Base-by-base conservation (phyloP, 2,329 filamentous ascomycete species). In the Thelonectria blattea region DNA sequence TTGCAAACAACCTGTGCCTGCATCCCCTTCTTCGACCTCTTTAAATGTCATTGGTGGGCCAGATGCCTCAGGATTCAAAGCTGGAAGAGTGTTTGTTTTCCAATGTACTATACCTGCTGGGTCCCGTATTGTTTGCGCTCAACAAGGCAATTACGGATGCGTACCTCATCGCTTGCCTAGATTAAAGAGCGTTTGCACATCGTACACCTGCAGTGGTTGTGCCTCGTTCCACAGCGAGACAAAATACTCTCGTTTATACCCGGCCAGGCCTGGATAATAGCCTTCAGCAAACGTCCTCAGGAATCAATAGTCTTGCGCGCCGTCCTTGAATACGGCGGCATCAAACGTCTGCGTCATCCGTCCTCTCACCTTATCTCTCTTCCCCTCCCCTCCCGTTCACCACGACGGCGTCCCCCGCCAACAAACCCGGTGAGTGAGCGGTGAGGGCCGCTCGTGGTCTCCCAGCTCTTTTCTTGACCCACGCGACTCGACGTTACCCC, bases 371-470 rank as follows among this genome's bases (percentile, higher is more conserved):
- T 37, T 11, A 14, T 14, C 34, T 14, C 15, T 12, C 34, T 12
- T 15, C 12, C 32, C 14, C 4, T 14, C 6, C 34, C 34, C 34
- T 15, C 34, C 4, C 34, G 15, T 37, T 37, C 34, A 42, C n/a
- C n/a, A 10, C 6, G 39, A 20, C 39, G 39, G 39, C 39, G 39
- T 42, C 39, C 17, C n/a, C 39, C 39, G 42, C 52, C 49, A 53
- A 7, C 32, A 34, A 24, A 43, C 24, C 34, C 46, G 46, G 48
- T 55, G 43, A 47, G 15, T 30, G 46, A 52, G 43, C 41, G 42
- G 47, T 27, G 42, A 59, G 42, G 51, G 57, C 34, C 46, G 43
- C 34, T 20, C 53, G 45, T 32, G n/a, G 10, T 51, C 47, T 51
- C 58, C 27, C 27, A 30, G 27, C 27, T 6, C 18, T 39, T 14